Evolutionary conservation across 768 basidiomycete genomes (phyloP).

Genomic region (Trametes villosa): DNA sequence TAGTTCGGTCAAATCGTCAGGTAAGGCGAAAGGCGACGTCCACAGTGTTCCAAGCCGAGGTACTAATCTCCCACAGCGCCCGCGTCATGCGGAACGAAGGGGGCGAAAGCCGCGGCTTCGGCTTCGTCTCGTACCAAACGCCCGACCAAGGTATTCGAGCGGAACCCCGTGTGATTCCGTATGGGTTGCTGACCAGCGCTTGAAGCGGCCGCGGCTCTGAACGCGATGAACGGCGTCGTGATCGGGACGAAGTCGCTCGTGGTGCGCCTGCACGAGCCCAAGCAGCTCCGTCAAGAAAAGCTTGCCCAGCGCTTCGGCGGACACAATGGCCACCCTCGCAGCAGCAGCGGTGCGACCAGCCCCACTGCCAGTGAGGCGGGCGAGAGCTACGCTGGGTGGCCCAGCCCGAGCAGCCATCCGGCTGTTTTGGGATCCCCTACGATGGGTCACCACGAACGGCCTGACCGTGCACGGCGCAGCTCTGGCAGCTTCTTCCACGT

Average conservation of each 20-base stretch:
- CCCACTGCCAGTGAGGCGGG: conserved; percentile 83
- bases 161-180: no score
- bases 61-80: conserved; percentile 54
- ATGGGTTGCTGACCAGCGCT: conserved; percentile 7
- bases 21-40: conserved; percentile 41
- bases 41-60: neutral
- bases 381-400: conserved; percentile 74
- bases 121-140: conserved; percentile 86
- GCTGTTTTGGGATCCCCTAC: conserved; percentile 60
- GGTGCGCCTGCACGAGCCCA: conserved; percentile 89
- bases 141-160: conserved; percentile 73
- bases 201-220: conserved; percentile 72
- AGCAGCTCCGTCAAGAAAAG: conserved; percentile 89
- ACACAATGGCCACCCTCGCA: conserved; percentile 80
- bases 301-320: conserved; percentile 78
- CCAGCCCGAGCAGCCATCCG: conserved; percentile 67
- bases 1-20: conserved; percentile 91
- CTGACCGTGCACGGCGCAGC: conserved; percentile 68
- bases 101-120: conserved; percentile 85
- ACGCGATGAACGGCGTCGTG: conserved; percentile 76
- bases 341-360: conserved; percentile 82
- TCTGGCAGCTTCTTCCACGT: conserved; percentile 90
- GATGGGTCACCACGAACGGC: conserved; percentile 52
- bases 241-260: conserved; percentile 79
- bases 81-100: conserved; percentile 89